These are phyloP conservation scores for Metarhizium album DNA, from an alignment of 2,329 filamentous ascomycete species.

Conservation along the genomic window DNA sequence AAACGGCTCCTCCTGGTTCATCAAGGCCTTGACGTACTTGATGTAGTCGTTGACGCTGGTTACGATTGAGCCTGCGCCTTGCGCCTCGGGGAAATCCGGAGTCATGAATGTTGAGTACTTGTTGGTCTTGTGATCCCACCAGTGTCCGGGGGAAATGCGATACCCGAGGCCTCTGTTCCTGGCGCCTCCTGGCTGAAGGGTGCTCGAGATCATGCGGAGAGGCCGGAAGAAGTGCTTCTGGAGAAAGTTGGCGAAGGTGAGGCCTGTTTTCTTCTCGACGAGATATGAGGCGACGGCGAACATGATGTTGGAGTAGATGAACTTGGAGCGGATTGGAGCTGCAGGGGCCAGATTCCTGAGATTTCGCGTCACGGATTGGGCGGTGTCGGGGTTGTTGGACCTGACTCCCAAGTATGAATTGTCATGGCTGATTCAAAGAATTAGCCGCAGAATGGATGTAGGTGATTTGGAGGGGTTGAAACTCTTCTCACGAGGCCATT, in stretches of 20 bases:
- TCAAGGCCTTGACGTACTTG: slow-evolving; percentile 18
- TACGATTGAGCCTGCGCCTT: slow-evolving; percentile 20
- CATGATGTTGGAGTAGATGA: slow-evolving; percentile 20
- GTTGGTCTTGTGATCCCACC: slow-evolving; percentile 8
- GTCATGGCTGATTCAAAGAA: slow-evolving; percentile 11
- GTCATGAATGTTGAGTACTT: slow-evolving; percentile 4
- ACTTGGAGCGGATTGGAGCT: slow-evolving; percentile 13
- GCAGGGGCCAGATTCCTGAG: slow-evolving; percentile 15
- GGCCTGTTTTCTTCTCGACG: slow-evolving; percentile 11
- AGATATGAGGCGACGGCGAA: slow-evolving; percentile 16
- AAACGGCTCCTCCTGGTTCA: slow-evolving; percentile 14
- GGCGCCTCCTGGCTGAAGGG: slow-evolving; percentile 13
- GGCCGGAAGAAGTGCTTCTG: slow-evolving; percentile 14
- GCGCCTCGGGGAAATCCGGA: slow-evolving; percentile 14
- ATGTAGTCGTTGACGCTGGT: slow-evolving; percentile 18
- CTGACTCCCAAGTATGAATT: slow-evolving; percentile 12
- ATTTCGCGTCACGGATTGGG: slow-evolving; percentile 16
- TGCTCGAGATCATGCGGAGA: slow-evolving; percentile 16
- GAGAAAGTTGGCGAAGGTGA: slow-evolving; percentile 14
- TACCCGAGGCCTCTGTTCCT: slow-evolving; percentile 10
- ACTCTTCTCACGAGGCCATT: slow-evolving; percentile 12
- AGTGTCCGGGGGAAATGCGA: slow-evolving; percentile 12
- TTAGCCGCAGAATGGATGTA: background rate
- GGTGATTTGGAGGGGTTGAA: background rate
- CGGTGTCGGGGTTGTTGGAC: slow-evolving; percentile 11